phyloP scores from a whole-genome alignment of 1,284 basidiomycete species.

The Apiotrichum sp. region DNA sequence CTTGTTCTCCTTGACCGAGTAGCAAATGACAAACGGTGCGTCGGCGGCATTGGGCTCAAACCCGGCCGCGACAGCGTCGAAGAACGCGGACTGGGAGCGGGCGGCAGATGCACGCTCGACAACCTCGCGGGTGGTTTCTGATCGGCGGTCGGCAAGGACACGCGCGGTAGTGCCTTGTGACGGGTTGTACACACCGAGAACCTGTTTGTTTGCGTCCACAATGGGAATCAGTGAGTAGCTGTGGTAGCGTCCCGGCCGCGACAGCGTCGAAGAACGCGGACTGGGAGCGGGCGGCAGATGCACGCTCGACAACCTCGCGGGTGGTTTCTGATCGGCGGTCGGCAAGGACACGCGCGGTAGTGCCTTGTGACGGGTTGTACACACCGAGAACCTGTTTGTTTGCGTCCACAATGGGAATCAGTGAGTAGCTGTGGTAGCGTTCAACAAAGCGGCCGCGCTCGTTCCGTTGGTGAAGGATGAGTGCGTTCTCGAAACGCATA shows the following conservation, averaged over 20 bases:
- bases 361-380: conserved; percentile 15
- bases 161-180: not conserved
- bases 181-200: conserved; percentile 20
- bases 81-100: conserved; percentile 10
- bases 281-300: no score
- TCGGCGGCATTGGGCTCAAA: conserved; percentile 18
- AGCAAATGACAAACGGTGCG: conserved; percentile 23
- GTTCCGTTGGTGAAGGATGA: conserved; percentile 19
- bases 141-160: no score
- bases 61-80: conserved; percentile 10
- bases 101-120: no score
- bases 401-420: conserved; percentile 26
- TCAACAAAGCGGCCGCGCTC: conserved; percentile 24
- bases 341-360: no score
- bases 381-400: conserved; percentile 15
- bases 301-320: no score
- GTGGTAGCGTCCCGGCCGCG: conserved; percentile 31
- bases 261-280: conserved; percentile 14
- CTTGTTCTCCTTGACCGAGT: conserved; percentile 10
- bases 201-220: conserved; percentile 9
- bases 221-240: conserved; percentile 38
- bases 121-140: no score
- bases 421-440: conserved; percentile 35
- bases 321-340: no score
- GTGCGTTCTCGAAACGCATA: conserved; percentile 24